These are phyloP conservation scores for Onygena corvina DNA, from an alignment of 2,329 filamentous ascomycete genomes.

Conservation along the genomic window DNA sequence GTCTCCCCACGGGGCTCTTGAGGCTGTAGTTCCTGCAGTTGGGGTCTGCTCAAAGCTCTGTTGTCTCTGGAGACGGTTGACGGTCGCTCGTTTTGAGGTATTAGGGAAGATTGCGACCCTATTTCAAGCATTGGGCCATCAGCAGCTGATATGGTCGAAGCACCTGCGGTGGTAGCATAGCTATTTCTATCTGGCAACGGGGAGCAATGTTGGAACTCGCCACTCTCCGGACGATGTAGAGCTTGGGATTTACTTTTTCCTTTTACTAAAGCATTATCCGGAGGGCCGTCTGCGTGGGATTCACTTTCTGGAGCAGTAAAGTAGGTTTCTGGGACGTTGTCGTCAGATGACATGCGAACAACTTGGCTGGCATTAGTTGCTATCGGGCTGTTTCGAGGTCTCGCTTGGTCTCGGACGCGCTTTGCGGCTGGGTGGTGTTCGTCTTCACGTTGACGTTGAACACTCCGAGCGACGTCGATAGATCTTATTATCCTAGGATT, in stretches of 20 bases:
- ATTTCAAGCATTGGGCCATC: neutral
- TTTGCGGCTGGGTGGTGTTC: neutral
- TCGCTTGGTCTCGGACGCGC: neutral
- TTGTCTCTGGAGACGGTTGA: constrained; percentile 14
- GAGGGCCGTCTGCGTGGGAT: neutral
- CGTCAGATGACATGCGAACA: constrained; percentile 10
- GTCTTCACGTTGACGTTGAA: neutral
- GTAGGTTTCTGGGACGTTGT: constrained; percentile 9
- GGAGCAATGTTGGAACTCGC: neutral
- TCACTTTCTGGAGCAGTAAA: constrained; percentile 9
- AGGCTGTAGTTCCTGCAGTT: constrained; percentile 19
- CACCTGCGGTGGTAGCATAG: neutral
- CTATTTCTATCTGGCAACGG: neutral
- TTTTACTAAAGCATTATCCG: neutral
- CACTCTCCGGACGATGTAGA: neutral
- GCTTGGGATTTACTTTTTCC: neutral
- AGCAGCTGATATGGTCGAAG: neutral
- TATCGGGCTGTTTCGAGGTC: neutral
- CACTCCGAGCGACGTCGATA: constrained; percentile 11
- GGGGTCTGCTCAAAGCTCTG: constrained; percentile 3
- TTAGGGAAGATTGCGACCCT: constrained; percentile 19
- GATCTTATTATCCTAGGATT: constrained; percentile 11
- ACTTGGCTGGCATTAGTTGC: neutral
- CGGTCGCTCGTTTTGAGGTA: constrained; percentile 17
- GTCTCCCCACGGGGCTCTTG: constrained; percentile 23